Evolutionary conservation across 306 rosid species (phyloP), one percentile per base, ranked within the genome.

Genomic region (Pachyrhizus erosus): DNA sequence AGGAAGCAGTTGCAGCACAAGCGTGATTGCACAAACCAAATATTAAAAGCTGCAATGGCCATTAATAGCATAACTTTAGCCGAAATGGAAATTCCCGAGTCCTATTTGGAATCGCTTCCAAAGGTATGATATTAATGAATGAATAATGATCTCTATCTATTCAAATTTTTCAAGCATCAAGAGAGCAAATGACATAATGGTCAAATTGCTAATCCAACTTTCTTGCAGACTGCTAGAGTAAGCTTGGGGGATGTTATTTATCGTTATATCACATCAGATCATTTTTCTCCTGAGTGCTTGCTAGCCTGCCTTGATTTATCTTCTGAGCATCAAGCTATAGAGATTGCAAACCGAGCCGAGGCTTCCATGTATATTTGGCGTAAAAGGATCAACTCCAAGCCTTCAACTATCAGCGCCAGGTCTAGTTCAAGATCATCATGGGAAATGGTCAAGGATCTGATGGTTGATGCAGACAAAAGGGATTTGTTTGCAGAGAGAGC

Each of bases 401-500:
- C 94, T 23, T 73, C 78, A 14, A 57, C 66, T 70, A 80, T 48
- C 78, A 83, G 88, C 2, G 75, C 87, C 76, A 80, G 93, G 48
- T 58, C 87, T 48, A 82, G 87, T 51, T 90, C 99, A 60, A 93
- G 91, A 83, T 82, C 97, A 17, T 96, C 99, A 20, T 93, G 99
- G 99, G 99, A 94, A 81, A 93, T 96, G 94, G 97, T 96, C 43
- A 96, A 91, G 89, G 99, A 96, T 75, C 80, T 92, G 77, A 93
- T 96, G 97, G 85, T 88, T 15, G 99, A 96, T 77, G 91, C 85
- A 5, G 99, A 96, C 81, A 96, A 93, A 83, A 79, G 89, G 88
- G 99, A 93, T 9, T 73, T 96, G 88, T 91, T 96, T 46, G 93
- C 97, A 4, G 98, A 96, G 71, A 87, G 98, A 82, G 97, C 98